A percentile compares a stretch with the other conserved stretches of the same genome.
phyloP scores from a whole-genome alignment of 202 grass and related monocot species.

The Sporobolus alterniflorus region DNA sequence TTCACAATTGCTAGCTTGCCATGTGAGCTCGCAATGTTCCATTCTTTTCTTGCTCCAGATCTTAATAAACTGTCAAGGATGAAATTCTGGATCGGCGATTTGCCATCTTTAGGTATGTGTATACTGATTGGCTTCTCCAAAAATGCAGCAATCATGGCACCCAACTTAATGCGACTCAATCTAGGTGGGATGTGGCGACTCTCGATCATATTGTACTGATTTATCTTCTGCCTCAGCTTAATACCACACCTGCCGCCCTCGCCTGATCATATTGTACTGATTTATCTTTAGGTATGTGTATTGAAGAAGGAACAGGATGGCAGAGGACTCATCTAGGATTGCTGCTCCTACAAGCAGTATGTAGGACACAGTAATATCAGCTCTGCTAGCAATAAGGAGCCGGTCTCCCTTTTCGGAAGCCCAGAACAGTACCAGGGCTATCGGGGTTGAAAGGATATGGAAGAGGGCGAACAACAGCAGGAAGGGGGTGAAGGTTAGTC shows the following conservation, averaged over 20 bases:
- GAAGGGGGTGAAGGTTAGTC: too few relatives aligned
- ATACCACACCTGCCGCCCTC: too few relatives aligned
- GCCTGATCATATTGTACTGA: too few relatives aligned
- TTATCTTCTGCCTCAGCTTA: too few relatives aligned
- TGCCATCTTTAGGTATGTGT: too few relatives aligned
- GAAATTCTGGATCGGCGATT: not conserved
- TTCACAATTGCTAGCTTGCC: not conserved
- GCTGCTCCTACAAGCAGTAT: not conserved
- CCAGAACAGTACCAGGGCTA: not conserved
- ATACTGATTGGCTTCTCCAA: too few relatives aligned
- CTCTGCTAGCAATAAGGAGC: not conserved
- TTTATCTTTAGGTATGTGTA: too few relatives aligned
- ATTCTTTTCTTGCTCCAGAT: fast-evolving
- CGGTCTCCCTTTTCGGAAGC: not conserved
- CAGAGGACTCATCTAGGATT: not conserved
- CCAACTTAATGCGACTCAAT: too few relatives aligned
- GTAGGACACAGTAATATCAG: not conserved
- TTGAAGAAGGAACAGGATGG: not conserved
- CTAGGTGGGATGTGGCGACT: too few relatives aligned
- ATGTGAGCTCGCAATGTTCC: not conserved
- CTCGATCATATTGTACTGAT: slow-evolving; percentile 13
- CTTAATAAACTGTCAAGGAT: not conserved
- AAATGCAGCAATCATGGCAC: too few relatives aligned
- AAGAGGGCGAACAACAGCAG: not conserved
- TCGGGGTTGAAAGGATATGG: not conserved